Evolutionary conservation across 306 rosid species (phyloP).

Genomic region (Gastrolobium villosum): DNA sequence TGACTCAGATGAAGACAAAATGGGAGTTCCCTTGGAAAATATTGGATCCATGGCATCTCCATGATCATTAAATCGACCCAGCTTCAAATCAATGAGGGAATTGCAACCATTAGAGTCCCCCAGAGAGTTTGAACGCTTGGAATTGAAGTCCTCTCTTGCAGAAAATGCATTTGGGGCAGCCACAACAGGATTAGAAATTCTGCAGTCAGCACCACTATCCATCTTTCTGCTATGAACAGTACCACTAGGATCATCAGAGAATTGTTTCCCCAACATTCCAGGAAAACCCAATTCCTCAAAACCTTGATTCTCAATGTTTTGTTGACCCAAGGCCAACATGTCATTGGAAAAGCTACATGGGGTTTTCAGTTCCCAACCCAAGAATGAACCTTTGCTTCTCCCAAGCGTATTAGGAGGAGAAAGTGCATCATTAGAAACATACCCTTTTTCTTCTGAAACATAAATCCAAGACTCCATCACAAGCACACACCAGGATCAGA

Average conservation of each 20-base stretch:
- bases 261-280: slow-evolving; percentile 64
- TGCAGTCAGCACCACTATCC: slow-evolving; percentile 44
- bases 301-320: slow-evolving; percentile 59
- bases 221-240: slow-evolving; percentile 50
- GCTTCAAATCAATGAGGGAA: slow-evolving; percentile 79
- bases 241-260: slow-evolving; percentile 47
- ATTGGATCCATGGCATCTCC: slow-evolving; percentile 51
- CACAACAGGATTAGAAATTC: slow-evolving; percentile 32
- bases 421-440: slow-evolving; percentile 58
- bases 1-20: slow-evolving; percentile 63
- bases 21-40: slow-evolving; percentile 52
- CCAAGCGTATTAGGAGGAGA: slow-evolving; percentile 56
- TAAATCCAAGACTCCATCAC: slow-evolving; percentile 85
- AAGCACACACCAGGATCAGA: slow-evolving; percentile 37
- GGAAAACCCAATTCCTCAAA: slow-evolving; percentile 68
- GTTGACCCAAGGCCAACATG: slow-evolving; percentile 53
- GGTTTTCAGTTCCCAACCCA: slow-evolving; percentile 72
- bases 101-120: slow-evolving; percentile 62
- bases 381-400: slow-evolving; percentile 55
- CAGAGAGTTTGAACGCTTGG: slow-evolving; percentile 68
- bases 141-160: slow-evolving; percentile 58
- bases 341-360: slow-evolving; percentile 59
- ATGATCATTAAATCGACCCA: slow-evolving; percentile 73
- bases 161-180: slow-evolving; percentile 54
- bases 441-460: slow-evolving; percentile 67